Evolutionary conservation across 1,139 yeast genomes (phyloP), one percentile per base, ranked within the genome.

Genomic region (Blastobotrys elegans): DNA sequence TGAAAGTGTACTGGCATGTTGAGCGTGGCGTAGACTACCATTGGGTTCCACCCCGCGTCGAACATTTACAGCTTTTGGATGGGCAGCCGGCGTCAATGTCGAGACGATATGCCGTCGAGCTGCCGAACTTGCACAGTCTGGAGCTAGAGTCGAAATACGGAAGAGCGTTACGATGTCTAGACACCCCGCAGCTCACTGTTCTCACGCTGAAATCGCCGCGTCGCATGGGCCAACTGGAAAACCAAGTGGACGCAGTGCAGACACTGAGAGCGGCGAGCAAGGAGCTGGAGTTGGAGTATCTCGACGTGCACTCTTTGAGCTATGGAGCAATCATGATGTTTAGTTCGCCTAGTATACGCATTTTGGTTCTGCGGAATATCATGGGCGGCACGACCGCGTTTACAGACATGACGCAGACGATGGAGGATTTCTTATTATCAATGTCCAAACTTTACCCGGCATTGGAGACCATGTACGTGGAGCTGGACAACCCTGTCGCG

Each of bases 301-400:
- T 41, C 11, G 44, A 41, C 22, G 13, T 24, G 14, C 18, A 35
- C 10, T 32, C 33, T 17, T 20, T 44, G 13, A 44, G 39, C 20
- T 37, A 16, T 32, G 47, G 47, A 2, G 47, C 42, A 2, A 30
- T 39, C 16, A 21, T 31, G 22, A 16, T 18, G 13, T 37, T 44
- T n/a, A 10, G 21, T 5, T 21, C 32, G 8, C 8, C 21, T 14
- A 16, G n/a, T 7, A 26, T 21, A 3, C 14, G 24, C 5, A 13
- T 16, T 2, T 30, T 43, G 17, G 41, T 30, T 3, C 16, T 43
- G 17, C 34, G 36, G n/a, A 22, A 33, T 2, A 13, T 43, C 24
- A 34, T n/a, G 24, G 39, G 42, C 11, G 47, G 43, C 11, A 44
- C 43, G 3, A 44, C 47, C 11, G 47, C 47, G 17, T 44, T 44